Conservation (phyloP, 2,329 filamentous ascomycete species). For the Diplodia mutila region DNA sequence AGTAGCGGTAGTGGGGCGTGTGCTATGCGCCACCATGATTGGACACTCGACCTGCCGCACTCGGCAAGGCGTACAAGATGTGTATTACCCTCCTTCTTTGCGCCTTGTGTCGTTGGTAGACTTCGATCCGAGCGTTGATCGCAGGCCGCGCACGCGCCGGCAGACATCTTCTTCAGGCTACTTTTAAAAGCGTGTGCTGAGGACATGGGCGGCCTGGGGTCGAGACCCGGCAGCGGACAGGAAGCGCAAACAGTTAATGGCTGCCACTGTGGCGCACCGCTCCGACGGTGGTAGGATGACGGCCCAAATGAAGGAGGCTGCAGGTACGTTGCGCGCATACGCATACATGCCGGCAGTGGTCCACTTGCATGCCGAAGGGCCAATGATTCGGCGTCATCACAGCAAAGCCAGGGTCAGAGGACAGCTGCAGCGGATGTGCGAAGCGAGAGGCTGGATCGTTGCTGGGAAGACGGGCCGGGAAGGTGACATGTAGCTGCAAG, state of each 20-base stretch:
- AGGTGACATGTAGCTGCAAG: not conserved
- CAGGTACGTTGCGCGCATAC: constrained; percentile 22
- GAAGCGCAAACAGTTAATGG: not conserved
- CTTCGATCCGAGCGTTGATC: not conserved
- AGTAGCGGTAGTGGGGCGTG: not conserved
- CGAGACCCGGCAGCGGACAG: not conserved
- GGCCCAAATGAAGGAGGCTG: constrained; percentile 16
- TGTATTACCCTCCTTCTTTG: not conserved
- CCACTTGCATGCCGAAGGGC: not conserved
- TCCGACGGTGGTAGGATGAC: not conserved
- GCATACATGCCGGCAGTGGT: constrained; percentile 11
- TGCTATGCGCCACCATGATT: not conserved
- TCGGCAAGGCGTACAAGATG: not conserved
- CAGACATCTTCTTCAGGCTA: not conserved
- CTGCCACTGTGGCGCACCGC: not conserved
- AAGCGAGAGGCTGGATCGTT: not conserved
- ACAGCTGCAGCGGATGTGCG: no score
- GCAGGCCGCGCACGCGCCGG: not conserved
- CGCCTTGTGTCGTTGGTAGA: not conserved
- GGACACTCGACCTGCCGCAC: not conserved
- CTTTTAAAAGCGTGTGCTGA: not conserved
- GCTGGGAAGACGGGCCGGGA: constrained; percentile 3
- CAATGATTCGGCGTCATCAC: not conserved
- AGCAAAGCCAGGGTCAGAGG: not conserved
- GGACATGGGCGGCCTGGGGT: not conserved